Base-by-base conservation (phyloP, 2,329 filamentous ascomycete species). In the Penicillium sp. region DNA sequence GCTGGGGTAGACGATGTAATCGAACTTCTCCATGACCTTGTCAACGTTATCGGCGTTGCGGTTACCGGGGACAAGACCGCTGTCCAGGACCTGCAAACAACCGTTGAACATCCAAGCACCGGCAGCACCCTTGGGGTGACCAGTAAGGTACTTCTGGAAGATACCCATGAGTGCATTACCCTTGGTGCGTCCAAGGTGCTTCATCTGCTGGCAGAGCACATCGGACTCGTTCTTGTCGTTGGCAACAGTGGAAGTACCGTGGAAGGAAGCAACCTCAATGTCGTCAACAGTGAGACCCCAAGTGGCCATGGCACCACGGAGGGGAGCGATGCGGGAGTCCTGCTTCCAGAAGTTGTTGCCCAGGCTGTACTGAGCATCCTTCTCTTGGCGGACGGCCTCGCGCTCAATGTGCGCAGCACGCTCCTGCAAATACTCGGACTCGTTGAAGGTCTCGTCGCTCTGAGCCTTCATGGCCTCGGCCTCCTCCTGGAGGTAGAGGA, bases 61-160 rank as follows among this genome's bases (percentile, higher is more conserved):
- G 80, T 99, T 99, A 56, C 94, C 94, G 13, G 94, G 94, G 22
- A 99, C 93, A 46, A 99, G 81, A 70, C 94, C 94, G 48, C 84
- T 88, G 81, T 97, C 96, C 67, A 99, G 85, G 43, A 97, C 91
- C 75, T 99, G 94, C 73, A 99, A 80, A 74, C 90, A 94, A 62
- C 94, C 94, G 81, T 99, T 99, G 84, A 99, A 87, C 94, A 99
- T 99, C 92, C 94, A 99, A 45, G 93, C 94, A 81, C 94, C 94
- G 56, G 94, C 94, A 68, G 94, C 93, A 87, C 94, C 94, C 86
- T 99, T 99, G 69, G 94, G 94, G 74, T 99, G 94, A 75, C 94
- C 94, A 50, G 95, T 99, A 58, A 99, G 87, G 76, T 95, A 97
- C 79, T 99, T 99, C 79, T 99, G 94, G 89, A 97, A 99, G 73